phyloP scores from a whole-genome alignment of 1,284 basidiomycete species.

The Puccinia novopanici region DNA sequence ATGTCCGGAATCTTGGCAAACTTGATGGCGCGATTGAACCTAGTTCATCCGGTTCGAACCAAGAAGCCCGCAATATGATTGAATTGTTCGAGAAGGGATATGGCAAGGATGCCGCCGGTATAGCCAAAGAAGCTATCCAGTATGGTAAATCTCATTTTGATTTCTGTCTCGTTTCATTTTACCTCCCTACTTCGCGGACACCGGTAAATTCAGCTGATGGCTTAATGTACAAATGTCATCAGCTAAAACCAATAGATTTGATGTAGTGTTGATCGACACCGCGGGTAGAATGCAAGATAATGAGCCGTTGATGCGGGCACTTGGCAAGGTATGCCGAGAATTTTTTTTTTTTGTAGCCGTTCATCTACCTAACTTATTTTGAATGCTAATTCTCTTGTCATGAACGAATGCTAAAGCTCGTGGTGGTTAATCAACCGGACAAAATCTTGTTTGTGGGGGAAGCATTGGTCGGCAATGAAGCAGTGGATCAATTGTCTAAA shows the following conservation, averaged over 20 bases:
- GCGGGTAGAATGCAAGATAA: constrained; percentile 99
- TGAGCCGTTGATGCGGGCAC: constrained; percentile 94
- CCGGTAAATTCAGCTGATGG: not conserved
- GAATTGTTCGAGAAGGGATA: constrained; percentile 96
- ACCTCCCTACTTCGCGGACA: not conserved
- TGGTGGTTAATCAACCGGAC: constrained; percentile 86
- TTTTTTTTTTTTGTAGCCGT: constrained; percentile 1
- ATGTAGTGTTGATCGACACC: constrained; percentile 92
- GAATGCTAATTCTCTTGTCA: not conserved
- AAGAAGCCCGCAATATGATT: constrained; percentile 63
- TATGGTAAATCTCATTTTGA: constrained; percentile 67
- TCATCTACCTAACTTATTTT: not conserved
- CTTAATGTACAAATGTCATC: not conserved
- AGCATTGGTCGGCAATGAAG: constrained; percentile 92
- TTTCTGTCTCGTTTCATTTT: not conserved
- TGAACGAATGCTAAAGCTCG: constrained; percentile 65
- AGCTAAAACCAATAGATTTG: constrained; percentile 75
- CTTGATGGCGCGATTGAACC: constrained; percentile 65
- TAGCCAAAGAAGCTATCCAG: constrained; percentile 88
- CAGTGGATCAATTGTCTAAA: constrained; percentile 89
- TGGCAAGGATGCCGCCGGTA: constrained; percentile 96
- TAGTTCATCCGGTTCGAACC: constrained; percentile 55
- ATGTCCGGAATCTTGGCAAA: constrained; percentile 90
- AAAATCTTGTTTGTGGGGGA: constrained; percentile 96
- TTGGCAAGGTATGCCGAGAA: constrained; percentile 73